Conservation (phyloP, 2,329 filamentous ascomycete genomes). For the Diaporthe eres region DNA sequence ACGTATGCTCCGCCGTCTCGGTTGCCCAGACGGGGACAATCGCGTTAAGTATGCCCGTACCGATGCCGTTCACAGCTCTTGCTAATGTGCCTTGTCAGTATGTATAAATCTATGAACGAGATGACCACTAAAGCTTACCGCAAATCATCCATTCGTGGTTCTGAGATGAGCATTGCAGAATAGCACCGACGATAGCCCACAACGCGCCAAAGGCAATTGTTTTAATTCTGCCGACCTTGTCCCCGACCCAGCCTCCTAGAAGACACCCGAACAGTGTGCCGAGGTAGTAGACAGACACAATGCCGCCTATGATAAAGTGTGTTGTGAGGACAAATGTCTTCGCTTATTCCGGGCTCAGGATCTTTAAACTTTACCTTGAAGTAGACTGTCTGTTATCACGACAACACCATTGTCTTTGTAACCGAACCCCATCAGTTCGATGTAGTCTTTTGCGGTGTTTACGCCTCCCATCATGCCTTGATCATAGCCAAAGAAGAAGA, state of each 20-base stretch:
- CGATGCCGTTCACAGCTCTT: conserved; percentile 74
- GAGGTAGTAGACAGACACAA: conserved; percentile 69
- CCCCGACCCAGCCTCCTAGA: conserved; percentile 74
- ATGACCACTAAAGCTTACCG: conserved; percentile 54
- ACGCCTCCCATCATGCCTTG: conserved; percentile 75
- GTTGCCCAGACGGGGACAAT: conserved; percentile 81
- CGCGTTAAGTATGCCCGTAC: conserved; percentile 78
- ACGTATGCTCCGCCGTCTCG: conserved; percentile 77
- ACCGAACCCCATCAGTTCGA: conserved; percentile 75
- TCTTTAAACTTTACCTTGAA: conserved; percentile 56
- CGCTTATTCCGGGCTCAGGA: neutral
- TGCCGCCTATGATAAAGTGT: conserved; percentile 60
- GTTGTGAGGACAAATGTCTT: neutral
- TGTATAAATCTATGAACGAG: neutral
- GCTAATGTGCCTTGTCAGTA: conserved; percentile 51
- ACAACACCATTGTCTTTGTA: conserved; percentile 64
- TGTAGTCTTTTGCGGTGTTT: conserved; percentile 75
- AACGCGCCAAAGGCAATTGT: conserved; percentile 72
- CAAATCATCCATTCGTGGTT: conserved; percentile 80
- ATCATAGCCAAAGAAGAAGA: conserved; percentile 77
- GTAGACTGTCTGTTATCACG: conserved; percentile 70
- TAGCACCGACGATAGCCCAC: conserved; percentile 73
- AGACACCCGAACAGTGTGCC: conserved; percentile 75
- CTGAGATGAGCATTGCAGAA: conserved; percentile 75
- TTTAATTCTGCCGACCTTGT: conserved; percentile 72